A percentile compares a stretch with the other conserved stretches of the same genome.
Evolutionary conservation across 2,329 filamentous ascomycete genomes (phyloP).

Genomic region (Helminthosporium solani): DNA sequence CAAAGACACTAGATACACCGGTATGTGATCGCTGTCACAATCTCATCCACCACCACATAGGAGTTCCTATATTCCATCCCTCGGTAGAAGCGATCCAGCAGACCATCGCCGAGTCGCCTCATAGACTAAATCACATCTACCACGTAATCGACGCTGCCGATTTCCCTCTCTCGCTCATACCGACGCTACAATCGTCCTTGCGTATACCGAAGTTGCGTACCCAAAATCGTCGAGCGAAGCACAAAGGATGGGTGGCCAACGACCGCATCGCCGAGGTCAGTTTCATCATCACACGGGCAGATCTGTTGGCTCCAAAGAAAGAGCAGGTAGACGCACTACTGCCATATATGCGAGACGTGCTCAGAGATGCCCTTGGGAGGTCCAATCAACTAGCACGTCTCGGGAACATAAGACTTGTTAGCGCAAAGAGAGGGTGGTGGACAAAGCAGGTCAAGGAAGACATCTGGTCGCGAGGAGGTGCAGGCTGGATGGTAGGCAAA

Average conservation of each 20-base stretch:
- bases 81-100: constrained; percentile 77
- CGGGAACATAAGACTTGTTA: constrained; percentile 85
- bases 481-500: constrained; percentile 95
- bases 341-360: constrained; percentile 76
- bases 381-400: constrained; percentile 70
- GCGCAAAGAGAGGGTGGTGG: constrained; percentile 86
- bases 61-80: constrained; percentile 74
- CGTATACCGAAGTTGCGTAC: constrained; percentile 73
- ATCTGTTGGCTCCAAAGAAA: constrained; percentile 81
- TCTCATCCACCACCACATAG: constrained; percentile 72
- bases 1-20: constrained; percentile 46
- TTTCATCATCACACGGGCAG: constrained; percentile 87
- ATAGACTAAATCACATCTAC: constrained; percentile 91
- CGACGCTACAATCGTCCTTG: constrained; percentile 70
- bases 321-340: constrained; percentile 81
- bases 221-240: constrained; percentile 74
- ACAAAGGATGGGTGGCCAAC: constrained; percentile 64
- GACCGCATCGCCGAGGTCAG: constrained; percentile 71
- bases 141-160: constrained; percentile 94
- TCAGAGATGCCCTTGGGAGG: constrained; percentile 73
- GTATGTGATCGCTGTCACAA: constrained; percentile 87
- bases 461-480: constrained; percentile 80
- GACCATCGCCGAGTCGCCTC: constrained; percentile 83
- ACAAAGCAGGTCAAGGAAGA: constrained; percentile 82
- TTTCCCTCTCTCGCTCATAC: constrained; percentile 90